Base-by-base conservation (phyloP, 495 filamentous ascomycete species). In the Podospora australis region DNA sequence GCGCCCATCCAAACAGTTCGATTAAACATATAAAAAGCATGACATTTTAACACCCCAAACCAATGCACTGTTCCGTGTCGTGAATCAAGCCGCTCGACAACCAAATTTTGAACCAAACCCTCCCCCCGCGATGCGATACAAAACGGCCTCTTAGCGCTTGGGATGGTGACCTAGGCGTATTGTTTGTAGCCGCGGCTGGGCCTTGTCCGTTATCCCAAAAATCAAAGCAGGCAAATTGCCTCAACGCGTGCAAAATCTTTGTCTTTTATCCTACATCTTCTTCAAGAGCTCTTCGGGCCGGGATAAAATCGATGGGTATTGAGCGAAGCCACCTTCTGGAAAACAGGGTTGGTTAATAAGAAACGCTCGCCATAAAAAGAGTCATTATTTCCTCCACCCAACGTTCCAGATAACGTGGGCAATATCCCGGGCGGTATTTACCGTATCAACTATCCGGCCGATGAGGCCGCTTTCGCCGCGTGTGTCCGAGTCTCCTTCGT, bases 361-460 rank as follows among this genome's bases (percentile, higher is more conserved):
- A 59, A 52, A 53, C 36, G 52, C 44, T 59, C 62, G 50, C 46
- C 41, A 52, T 43, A 38, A 47, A 53, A 25, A 41, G 13, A 44
- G 23, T 23, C n/a, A 46, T 84, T 59, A 90, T 53, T 80, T 75
- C 55, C 86, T 79, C 92, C 91, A 96, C 28, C 91, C 91, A 46
- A 97, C 92, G 62, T 98, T 98, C 90, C 89, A 95, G 54, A 97
- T 88, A 29, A 97, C 90, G 71, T 95, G 88, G 29, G 86, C 89
- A 56, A 98, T 98, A 57, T 98, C 92, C 54, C 83, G 83, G 35
- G 91, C 90, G 6, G 91, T 97, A 70, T 98, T 96, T 58, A 98
- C 87, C 34, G 90, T 92, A 63, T 97, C 88, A 59, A 92, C 81
- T 19, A 96, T 84, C 53, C 83, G 79, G 48, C 88, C 87, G 53